Base-by-base conservation (phyloP, 148 eudicot genomes). In the Camellia japonica region DNA sequence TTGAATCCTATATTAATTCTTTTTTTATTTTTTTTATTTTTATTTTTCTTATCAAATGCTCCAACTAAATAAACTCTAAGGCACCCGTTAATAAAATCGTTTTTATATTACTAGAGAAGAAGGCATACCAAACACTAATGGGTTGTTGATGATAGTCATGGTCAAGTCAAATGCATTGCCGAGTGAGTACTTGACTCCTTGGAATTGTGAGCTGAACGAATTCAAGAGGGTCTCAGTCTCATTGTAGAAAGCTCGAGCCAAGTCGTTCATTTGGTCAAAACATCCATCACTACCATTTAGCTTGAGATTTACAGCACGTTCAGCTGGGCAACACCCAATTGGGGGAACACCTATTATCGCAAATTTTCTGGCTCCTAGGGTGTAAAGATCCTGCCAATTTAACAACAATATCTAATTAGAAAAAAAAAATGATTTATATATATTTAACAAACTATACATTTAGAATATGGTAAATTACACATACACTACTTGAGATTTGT, bases 321-420 rank as follows among this genome's bases (percentile, higher is more conserved):
- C 56, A 0, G 4, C n/a, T 2, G 86, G 86, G 63, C 80, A 71
- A 38, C 83, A 81, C 46, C 86, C 86, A 18, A 84, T 77, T 15
- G 86, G 61, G 42, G 83, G 81, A 3, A 77, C 75, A 49, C 86
- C 52, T 5, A 80, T 6, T 4, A 84, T 81, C 6, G 65, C 83
- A 63, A 84, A 84, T 63, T 80, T 84, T 43, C 83, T 80, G 15
- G 86, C 86, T 15, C 86, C 86, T 69, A 80, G 41, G 14, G 66
- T 68, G 63, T 84, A 84, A 11, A 84, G 58, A 68, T 77, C 43
- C 83, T 84, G 83, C 43, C 14, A 70, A 61, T 18, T 76, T 64
- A 51, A n/a, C 20, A 15, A 46, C 6, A 8, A 68, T 44, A 12
- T 4, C 60, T 11, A 55, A 20, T 73, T 11, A 51, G 12, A 0